Conservation (phyloP, 805 yeast species). For the Candida berthetii region DNA sequence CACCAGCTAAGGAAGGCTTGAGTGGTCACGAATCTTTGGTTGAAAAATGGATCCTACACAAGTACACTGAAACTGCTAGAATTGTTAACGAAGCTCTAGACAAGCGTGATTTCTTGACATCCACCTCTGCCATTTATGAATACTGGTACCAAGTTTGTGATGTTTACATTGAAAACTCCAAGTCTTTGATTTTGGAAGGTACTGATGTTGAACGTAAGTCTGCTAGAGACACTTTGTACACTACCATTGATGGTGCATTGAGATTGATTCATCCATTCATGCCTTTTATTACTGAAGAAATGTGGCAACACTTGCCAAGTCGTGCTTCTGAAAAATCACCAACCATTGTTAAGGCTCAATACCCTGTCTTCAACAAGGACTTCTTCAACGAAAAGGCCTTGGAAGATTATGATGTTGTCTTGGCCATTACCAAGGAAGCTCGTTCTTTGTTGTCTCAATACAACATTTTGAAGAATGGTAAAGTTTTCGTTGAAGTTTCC, state of each 20-base stretch:
- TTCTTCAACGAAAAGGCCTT: slow-evolving; percentile 63
- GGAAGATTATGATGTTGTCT: slow-evolving; percentile 73
- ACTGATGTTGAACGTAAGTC: slow-evolving; percentile 76
- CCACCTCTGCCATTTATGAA: slow-evolving; percentile 83
- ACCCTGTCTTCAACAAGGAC: slow-evolving; percentile 59
- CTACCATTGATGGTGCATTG: slow-evolving; percentile 87
- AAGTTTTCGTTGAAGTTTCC: slow-evolving; percentile 72
- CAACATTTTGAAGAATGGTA: slow-evolving; percentile 81
- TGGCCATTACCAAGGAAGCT: slow-evolving; percentile 84
- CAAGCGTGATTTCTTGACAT: slow-evolving; percentile 80
- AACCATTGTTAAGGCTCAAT: slow-evolving; percentile 74
- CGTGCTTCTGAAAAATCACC: slow-evolving; percentile 63
- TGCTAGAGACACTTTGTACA: slow-evolving; percentile 92
- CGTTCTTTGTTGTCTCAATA: slow-evolving; percentile 91
- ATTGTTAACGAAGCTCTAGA: slow-evolving; percentile 63
- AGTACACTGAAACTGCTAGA: slow-evolving; percentile 65
- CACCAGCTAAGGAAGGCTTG: slow-evolving; percentile 58
- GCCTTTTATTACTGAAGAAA: slow-evolving; percentile 96
- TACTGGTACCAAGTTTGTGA: slow-evolving; percentile 97
- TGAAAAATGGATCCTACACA: slow-evolving; percentile 95
- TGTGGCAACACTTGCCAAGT: slow-evolving; percentile 98
- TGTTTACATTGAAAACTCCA: slow-evolving; percentile 96
- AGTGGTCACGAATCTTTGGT: slow-evolving; percentile 85
- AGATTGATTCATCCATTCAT: slow-evolving; percentile 94
- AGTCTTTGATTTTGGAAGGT: slow-evolving; percentile 88